Base-by-base conservation (phyloP, 2,329 filamentous ascomycete genomes). In the Mycosphaerella sp. region DNA sequence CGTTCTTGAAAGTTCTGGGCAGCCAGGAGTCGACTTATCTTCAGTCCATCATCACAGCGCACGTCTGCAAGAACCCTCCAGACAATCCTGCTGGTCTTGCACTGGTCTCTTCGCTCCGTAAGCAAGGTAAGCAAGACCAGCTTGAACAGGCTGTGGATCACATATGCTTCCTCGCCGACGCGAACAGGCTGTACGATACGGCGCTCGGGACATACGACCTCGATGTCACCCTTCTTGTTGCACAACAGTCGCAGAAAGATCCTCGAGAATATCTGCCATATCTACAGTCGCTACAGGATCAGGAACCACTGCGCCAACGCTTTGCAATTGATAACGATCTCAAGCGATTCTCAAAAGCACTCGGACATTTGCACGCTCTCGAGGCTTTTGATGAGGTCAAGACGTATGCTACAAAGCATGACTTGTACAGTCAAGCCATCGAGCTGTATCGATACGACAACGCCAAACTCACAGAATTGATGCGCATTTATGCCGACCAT, bases 221-320 rank as follows among this genome's bases (percentile, higher is more conserved):
- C 2, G 89, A 95, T 9, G 81, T 98, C 6, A 85, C 92, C 3
- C 78, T 98, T 9, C 77, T 96, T 5, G 88, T 98, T 10, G 93
- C 93, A 0, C 93, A 98, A 67, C 91, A 96, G 67, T 93, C 91
- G 0, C 93, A 98, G 71, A 89, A 92, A 67, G 93, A 98, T 64
- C 93, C 93, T 1, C 79, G 90, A 62, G 93, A 98, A 70, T 98
- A 98, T 64, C 80, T 97, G 6, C 93, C 93, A 3, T 97, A 97
- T 67, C 82, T 98, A 48, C 91, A 95, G 66, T 84, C 84, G 36
- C 79, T 98, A 2, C 89, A 96, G 68, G 79, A 84, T 57, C 79
- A 95, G 62, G 73, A 86, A 0, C 78, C 82, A 9, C 70, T 87
- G 9, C 83, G 89, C 17, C 83, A 89, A 42, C 80, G 84, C 49